Percentiles rank a stretch among this genome's conserved stretches.
Conservation (phyloP, 129 eudicot genomes). For the Glebionis coronaria region DNA sequence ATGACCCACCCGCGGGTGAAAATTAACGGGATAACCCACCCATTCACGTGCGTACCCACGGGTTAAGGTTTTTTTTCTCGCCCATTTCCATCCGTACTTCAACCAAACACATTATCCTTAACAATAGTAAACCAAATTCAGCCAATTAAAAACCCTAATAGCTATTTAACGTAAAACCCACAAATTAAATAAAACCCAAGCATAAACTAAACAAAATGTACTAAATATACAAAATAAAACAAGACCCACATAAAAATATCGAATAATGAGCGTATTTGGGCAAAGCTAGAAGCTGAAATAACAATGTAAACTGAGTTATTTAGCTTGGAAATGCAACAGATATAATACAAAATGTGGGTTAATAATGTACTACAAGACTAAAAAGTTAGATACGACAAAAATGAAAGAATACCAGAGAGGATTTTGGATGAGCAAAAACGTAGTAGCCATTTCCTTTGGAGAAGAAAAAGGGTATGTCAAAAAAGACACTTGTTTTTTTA, state of each 20-base stretch:
- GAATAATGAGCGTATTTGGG: neutral
- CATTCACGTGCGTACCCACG: no score
- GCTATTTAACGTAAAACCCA: slow-evolving; percentile 8
- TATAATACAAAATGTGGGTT: neutral
- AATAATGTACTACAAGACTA: no score
- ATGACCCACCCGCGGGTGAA: no score
- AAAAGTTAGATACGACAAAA: neutral
- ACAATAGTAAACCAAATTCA: neutral
- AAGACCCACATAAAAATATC: neutral
- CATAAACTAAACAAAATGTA: slow-evolving; percentile 15
- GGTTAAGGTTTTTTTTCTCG: no score
- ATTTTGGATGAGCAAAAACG: slow-evolving; percentile 21
- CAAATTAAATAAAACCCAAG: slow-evolving; percentile 4
- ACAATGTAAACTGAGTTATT: neutral
- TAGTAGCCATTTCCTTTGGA: slow-evolving; percentile 15
- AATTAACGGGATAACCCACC: no score
- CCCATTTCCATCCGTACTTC: no score
- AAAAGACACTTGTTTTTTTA: slow-evolving; percentile 9
- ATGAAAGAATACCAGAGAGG: slow-evolving; percentile 23
- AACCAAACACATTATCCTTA: no score
- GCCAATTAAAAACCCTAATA: slow-evolving; percentile 3
- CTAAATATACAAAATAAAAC: neutral
- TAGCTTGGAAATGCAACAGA: neutral
- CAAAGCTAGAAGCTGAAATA: slow-evolving; percentile 12
- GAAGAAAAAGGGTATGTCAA: slow-evolving; percentile 19